phyloP scores from a whole-genome alignment of 129 eudicot species.

The Smallanthus sonchifolius region DNA sequence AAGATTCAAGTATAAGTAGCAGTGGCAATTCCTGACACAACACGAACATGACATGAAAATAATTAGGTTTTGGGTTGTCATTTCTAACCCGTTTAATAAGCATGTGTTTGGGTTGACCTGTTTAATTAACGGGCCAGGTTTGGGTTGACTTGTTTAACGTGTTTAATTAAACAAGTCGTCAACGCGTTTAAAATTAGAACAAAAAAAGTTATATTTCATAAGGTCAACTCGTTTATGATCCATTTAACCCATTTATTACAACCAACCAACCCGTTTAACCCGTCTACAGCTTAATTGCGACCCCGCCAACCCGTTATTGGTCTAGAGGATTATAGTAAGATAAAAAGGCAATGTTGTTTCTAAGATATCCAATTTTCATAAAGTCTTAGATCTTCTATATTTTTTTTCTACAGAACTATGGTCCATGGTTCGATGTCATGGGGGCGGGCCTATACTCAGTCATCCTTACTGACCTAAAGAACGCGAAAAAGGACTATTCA shows the following conservation, averaged over 20 bases:
- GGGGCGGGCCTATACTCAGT: slow-evolving; percentile 72
- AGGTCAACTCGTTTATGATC: too few species aligned
- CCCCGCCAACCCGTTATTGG: not conserved
- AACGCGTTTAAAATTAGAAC: too few species aligned
- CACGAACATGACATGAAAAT: not conserved
- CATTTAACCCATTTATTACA: too few species aligned
- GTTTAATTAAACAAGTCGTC: too few species aligned
- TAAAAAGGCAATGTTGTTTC: not conserved
- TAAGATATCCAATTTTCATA: not conserved
- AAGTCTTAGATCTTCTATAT: not conserved
- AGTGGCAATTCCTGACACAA: too few species aligned
- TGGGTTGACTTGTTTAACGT: not conserved
- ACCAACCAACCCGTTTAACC: too few species aligned
- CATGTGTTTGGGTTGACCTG: not conserved
- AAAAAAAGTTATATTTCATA: too few species aligned
- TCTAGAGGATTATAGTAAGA: not conserved
- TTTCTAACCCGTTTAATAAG: not conserved
- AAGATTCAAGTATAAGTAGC: not conserved
- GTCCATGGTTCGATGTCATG: slow-evolving; percentile 78
- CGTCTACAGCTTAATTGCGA: not conserved
- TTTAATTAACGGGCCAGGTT: not conserved
- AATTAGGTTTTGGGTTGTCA: not conserved
- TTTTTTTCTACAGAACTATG: slow-evolving; percentile 55
- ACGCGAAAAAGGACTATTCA: slow-evolving; percentile 43
- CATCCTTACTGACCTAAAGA: slow-evolving; percentile 37